Evolutionary conservation across 2,329 filamentous ascomycete genomes (phyloP), one percentile per base, ranked within the genome.

Genomic region (Eutypa lata): DNA sequence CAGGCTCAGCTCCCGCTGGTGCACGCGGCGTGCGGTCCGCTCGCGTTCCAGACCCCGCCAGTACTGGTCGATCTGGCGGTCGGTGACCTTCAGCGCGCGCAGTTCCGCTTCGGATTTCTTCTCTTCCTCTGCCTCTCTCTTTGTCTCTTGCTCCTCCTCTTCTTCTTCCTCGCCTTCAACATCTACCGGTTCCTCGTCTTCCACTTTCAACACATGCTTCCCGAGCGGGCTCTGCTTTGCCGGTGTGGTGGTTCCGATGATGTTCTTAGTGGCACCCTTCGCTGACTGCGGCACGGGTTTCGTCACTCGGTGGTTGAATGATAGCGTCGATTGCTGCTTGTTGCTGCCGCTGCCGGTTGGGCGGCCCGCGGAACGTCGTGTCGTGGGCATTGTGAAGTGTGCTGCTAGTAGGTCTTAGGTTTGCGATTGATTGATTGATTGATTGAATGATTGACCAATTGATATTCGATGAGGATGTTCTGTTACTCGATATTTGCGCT

Each of bases 11-110:
- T 79, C 86, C 62, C 87, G 72, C 72, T 96, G 91, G 65, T 97
- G 94, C 35, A 96, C 85, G 62, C 88, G 76, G 42, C 82, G 81
- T 18, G 89, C 83, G 54, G 78, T 79, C 61, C 90, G 79, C 63
- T 84, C 79, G 40, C 76, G 74, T 74, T 96, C 90, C 59, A 93
- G 83, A 11, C 71, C 71, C 59, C 76, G 76, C 91, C 91, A 97
- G 69, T 96, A 97, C 65, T 77, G 78, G 61, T 81, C 81, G 57
- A 97, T 85, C 62, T 90, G 84, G 47, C 79, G 74, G 52, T 89
- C 80, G 7, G 81, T 82, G 42, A 95, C 72, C 59, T 83, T 80
- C 57, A 83, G 76, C 1, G 91, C 91, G 54, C 72, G 73, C 22
- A 77, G 61, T 61, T 89, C 80, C 6, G 69, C 73, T 54, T 76